phyloP scores from a whole-genome alignment of 768 basidiomycete species.

The Psilocybe sp. region DNA sequence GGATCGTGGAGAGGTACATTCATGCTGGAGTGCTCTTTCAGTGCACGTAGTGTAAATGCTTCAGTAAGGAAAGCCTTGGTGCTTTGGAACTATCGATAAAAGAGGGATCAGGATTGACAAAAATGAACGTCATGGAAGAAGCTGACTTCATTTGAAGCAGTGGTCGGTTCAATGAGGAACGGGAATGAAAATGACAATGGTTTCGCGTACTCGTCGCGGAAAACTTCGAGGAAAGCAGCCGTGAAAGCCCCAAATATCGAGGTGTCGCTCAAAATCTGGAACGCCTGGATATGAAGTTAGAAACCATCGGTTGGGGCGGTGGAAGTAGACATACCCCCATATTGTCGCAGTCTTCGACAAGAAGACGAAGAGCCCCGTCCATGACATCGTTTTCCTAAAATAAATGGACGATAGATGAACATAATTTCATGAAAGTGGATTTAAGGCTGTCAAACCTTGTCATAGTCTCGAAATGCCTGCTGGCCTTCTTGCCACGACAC shows the following conservation, averaged over 20 bases:
- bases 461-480: slow-evolving; percentile 48
- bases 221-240: slow-evolving; percentile 50
- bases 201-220: slow-evolving; percentile 70
- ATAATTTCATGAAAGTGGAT: background rate
- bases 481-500: slow-evolving; percentile 57
- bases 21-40: slow-evolving; percentile 47
- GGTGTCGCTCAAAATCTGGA: slow-evolving; percentile 66
- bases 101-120: slow-evolving; percentile 2
- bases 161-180: slow-evolving; percentile 34
- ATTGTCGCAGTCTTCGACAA: slow-evolving; percentile 74
- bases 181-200: slow-evolving; percentile 56
- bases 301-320: background rate
- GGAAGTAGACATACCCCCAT: slow-evolving; percentile 50
- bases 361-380: slow-evolving; percentile 63
- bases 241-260: slow-evolving; percentile 66
- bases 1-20: slow-evolving; percentile 50
- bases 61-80: slow-evolving; percentile 57
- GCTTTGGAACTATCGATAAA: slow-evolving; percentile 27
- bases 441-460: slow-evolving; percentile 42
- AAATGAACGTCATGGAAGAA: slow-evolving; percentile 5
- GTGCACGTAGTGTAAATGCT: slow-evolving; percentile 50
- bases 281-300: slow-evolving; percentile 41
- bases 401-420: background rate
- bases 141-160: slow-evolving; percentile 45
- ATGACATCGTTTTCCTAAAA: slow-evolving; percentile 59